These are phyloP conservation scores for Ormosia semicastrata DNA, from an alignment of 306 rosid species.

Conservation along the genomic window DNA sequence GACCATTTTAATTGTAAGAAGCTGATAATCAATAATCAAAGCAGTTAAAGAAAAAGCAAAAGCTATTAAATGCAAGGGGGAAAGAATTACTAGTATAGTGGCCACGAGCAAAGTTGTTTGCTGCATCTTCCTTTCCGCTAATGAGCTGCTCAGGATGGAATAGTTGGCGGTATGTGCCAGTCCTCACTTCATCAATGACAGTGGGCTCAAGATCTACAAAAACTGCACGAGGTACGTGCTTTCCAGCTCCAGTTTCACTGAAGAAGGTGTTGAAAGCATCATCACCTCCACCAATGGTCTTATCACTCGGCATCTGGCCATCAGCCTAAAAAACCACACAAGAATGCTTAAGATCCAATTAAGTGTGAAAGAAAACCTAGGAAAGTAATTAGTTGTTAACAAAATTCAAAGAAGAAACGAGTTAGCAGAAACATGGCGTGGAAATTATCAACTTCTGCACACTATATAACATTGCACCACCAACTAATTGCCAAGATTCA, in stretches of 20 bases:
- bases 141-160: constrained; percentile 85
- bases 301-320: constrained; percentile 82
- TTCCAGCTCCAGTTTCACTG: constrained; percentile 85
- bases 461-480: neutral
- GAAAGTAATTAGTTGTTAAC: neutral
- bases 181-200: constrained; percentile 80
- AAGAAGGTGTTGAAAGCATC: constrained; percentile 88
- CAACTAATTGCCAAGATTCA: neutral
- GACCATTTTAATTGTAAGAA: neutral
- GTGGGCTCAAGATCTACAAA: constrained; percentile 87
- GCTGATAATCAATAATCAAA: neutral
- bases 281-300: constrained; percentile 72
- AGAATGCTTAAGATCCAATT: neutral
- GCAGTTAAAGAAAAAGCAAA: neutral
- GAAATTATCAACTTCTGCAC: neutral
- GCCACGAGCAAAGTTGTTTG: constrained; percentile 88
- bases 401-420: neutral
- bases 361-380: neutral
- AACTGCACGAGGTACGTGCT: constrained; percentile 81
- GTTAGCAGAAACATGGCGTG: neutral
- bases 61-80: neutral
- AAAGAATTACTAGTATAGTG: constrained; percentile 65
- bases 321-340: constrained; percentile 51
- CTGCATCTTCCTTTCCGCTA: constrained; percentile 86
- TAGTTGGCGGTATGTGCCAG: constrained; percentile 73